These are phyloP conservation scores for Choanephora cucurbitarum DNA, from an alignment of 371 early-diverging fungal species.

Conservation along the genomic window DNA sequence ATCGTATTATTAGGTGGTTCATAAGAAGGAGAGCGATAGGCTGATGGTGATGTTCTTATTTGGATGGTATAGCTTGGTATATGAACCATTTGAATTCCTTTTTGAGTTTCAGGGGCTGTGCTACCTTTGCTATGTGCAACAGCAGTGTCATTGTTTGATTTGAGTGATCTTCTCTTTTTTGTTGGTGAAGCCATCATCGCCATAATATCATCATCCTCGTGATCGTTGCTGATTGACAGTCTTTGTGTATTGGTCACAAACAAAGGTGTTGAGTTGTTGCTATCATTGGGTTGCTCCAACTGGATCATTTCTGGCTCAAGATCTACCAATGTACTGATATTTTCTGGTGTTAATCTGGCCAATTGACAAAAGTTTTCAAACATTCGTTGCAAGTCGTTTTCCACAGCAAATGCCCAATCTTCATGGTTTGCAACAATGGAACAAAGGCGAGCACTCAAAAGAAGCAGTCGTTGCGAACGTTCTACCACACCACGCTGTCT, in stretches of 20 bases:
- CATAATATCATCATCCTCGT: constrained; percentile 7
- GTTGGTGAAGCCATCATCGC: constrained; percentile 21
- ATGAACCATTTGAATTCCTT: constrained; percentile 42
- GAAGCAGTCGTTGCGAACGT: constrained; percentile 32
- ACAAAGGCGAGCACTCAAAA: constrained; percentile 37
- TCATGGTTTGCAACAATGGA: constrained; percentile 40
- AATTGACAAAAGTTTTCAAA: constrained; percentile 37
- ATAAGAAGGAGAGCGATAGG: constrained; percentile 27
- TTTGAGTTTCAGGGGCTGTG: constrained; percentile 24
- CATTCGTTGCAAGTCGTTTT: constrained; percentile 35
- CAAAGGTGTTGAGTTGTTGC: constrained; percentile 2
- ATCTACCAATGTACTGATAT: constrained; percentile 22
- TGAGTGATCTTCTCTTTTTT: constrained; percentile 33
- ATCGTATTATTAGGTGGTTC: constrained; percentile 13
- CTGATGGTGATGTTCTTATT: constrained; percentile 22
- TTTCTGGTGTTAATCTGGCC: constrained; percentile 21
- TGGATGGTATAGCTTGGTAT: constrained; percentile 41
- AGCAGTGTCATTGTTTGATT: constrained; percentile 8
- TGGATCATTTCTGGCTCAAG: constrained; percentile 26
- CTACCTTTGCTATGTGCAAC: constrained; percentile 5
- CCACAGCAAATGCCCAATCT: constrained; percentile 38
- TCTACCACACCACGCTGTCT: constrained; percentile 35
- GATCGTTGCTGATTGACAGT: constrained; percentile 19
- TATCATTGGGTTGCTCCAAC: constrained; percentile 5
- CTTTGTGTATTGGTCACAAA: constrained; percentile 38